These are phyloP conservation scores for Miamiensis avidus DNA, from an alignment of 169 alveolate genomes.

Conservation along the genomic window DNA sequence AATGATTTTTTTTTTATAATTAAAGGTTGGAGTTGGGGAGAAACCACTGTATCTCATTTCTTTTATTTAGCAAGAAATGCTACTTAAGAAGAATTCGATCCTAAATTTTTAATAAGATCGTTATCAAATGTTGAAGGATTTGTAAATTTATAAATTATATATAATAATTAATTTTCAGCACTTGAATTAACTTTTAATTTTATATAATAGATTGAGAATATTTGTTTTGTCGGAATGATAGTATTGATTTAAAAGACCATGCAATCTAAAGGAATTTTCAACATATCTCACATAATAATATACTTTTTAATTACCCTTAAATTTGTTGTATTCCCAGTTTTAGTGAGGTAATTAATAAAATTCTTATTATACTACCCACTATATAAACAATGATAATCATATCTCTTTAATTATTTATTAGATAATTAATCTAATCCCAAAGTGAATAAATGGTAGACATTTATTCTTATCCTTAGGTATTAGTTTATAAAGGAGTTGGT, in stretches of 20 bases:
- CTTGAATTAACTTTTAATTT: no score
- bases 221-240: neutral
- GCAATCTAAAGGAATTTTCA: no score
- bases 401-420: no score
- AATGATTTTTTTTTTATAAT: neutral
- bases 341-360: neutral
- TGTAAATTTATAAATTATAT: neutral
- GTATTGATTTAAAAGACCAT: neutral
- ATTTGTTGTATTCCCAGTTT: neutral
- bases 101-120: constrained; percentile 1
- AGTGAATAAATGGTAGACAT: neutral
- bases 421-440: no score
- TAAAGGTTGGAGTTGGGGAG: neutral
- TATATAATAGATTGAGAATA: neutral
- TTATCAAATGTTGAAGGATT: no score
- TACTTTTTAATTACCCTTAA: constrained; percentile 4
- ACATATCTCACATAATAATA: neutral
- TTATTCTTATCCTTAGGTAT: neutral
- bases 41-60: neutral
- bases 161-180: no score
- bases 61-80: neutral
- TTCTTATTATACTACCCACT: no score
- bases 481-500: neutral
- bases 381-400: no score
- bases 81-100: neutral